Evolutionary conservation across 352 stramenopile species (phyloP).

Genomic region (Pythium folliculosum): DNA sequence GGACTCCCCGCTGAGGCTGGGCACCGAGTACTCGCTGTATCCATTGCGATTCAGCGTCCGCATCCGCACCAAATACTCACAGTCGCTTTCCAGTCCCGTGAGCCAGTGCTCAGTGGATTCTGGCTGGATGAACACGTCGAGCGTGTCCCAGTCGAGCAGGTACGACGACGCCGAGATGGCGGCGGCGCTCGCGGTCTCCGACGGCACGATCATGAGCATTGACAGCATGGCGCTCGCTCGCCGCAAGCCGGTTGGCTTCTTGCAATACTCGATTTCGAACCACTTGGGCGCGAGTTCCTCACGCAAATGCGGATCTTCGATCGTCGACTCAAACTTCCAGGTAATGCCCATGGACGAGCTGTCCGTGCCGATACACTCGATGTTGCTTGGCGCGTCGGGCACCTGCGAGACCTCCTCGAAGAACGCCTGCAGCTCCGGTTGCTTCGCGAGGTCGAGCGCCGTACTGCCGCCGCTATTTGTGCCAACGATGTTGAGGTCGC

Average conservation of each 20-base stretch:
- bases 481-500: conserved; percentile 45
- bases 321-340: conserved; percentile 47
- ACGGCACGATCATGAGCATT: conserved; percentile 53
- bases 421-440: conserved; percentile 42
- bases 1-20: conserved; percentile 48
- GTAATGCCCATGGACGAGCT: conserved; percentile 51
- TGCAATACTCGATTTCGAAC: conserved; percentile 65
- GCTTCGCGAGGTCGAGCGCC: conserved; percentile 46
- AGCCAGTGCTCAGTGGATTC: conserved; percentile 62
- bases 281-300: conserved; percentile 46
- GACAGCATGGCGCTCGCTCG: conserved; percentile 48
- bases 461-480: conserved; percentile 48
- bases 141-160: conserved; percentile 55
- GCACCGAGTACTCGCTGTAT: conserved; percentile 55
- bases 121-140: conserved; percentile 51
- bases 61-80: conserved; percentile 66
- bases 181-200: conserved; percentile 24
- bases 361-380: conserved; percentile 58
- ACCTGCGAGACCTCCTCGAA: conserved; percentile 39
- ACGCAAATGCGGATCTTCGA: conserved; percentile 31
- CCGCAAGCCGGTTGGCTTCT: conserved; percentile 50
- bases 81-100: conserved; percentile 47
- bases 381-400: conserved; percentile 32
- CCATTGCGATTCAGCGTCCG: conserved; percentile 62
- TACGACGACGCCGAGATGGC: conserved; percentile 37